A percentile compares a stretch with the other conserved stretches of the same genome.
These are phyloP conservation scores for Alternaria consortialis DNA, from an alignment of 2,329 filamentous ascomycete species.

Conservation along the genomic window DNA sequence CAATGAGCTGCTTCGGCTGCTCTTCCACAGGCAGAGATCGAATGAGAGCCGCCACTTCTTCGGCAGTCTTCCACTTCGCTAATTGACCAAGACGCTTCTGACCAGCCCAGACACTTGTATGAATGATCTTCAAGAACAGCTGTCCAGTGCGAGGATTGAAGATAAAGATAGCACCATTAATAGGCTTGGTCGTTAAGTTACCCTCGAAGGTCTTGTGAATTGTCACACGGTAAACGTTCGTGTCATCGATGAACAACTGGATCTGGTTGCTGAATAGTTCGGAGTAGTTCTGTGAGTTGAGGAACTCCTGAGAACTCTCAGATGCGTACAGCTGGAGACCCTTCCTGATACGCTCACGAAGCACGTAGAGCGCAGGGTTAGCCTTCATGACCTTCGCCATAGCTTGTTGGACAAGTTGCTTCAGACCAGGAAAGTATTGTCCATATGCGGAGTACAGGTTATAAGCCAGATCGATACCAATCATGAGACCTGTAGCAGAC, in stretches of 20 bases:
- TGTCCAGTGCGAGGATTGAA: conserved; percentile 99
- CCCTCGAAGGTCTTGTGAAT: conserved; percentile 99
- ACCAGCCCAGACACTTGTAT: conserved; percentile 98
- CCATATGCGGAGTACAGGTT: conserved; percentile 98
- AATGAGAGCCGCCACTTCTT: conserved; percentile 98
- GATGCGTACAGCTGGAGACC: conserved; percentile 97
- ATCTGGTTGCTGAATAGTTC: conserved; percentile 99
- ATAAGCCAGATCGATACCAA: conserved; percentile 96
- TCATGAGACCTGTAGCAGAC: conserved; percentile 95
- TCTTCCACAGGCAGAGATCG: conserved; percentile 95
- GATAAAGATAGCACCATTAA: conserved; percentile 99
- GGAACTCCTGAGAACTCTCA: conserved; percentile 98
- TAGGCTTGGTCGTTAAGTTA: conserved; percentile 98
- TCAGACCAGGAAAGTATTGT: conserved; percentile 97
- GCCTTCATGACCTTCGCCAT: conserved; percentile 99
- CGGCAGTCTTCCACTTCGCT: conserved; percentile 99
- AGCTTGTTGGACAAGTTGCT: conserved; percentile 93
- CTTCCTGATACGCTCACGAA: conserved; percentile 97
- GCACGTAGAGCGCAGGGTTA: conserved; percentile 93
- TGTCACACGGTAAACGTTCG: conserved; percentile 98
- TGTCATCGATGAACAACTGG: conserved; percentile 98
- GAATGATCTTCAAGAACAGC: conserved; percentile 98
- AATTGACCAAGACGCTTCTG: conserved; percentile 98
- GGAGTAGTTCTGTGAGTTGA: conserved; percentile 99
- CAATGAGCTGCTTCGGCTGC: conserved; percentile 98